A percentile compares a stretch with the other conserved stretches of the same genome.
Evolutionary conservation across 768 basidiomycete genomes (phyloP).

Genomic region (Auricularia sp.): DNA sequence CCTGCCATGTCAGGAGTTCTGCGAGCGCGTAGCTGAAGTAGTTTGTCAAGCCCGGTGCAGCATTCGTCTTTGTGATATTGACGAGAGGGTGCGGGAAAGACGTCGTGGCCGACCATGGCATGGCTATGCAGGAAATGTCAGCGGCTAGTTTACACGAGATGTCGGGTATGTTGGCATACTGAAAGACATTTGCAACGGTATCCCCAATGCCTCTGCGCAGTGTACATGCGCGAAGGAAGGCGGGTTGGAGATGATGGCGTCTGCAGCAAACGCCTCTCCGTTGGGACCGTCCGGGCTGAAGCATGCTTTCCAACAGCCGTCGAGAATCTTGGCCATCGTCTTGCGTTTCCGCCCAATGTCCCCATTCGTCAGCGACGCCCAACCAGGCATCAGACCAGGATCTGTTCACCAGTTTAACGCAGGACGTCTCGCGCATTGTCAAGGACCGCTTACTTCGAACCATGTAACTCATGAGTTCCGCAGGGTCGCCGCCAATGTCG

Average conservation of each 20-base stretch:
- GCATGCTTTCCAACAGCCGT: slow-evolving; percentile 51
- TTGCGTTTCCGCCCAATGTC: slow-evolving; percentile 46
- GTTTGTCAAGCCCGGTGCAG: slow-evolving; percentile 43
- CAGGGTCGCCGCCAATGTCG: slow-evolving; percentile 51
- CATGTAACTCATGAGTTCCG: slow-evolving; percentile 64
- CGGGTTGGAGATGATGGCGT: slow-evolving; percentile 63
- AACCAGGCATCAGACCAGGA: slow-evolving; percentile 53
- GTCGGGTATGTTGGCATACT: slow-evolving; percentile 27
- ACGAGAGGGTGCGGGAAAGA: slow-evolving; percentile 57
- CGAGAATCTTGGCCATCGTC: slow-evolving; percentile 40
- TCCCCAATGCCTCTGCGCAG: slow-evolving; percentile 53
- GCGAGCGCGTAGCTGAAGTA: slow-evolving; percentile 48
- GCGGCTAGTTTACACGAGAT: neutral
- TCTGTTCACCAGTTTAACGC: slow-evolving; percentile 24
- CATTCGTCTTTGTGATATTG: slow-evolving; percentile 46
- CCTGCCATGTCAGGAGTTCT: slow-evolving; percentile 52
- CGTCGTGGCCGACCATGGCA: slow-evolving; percentile 25
- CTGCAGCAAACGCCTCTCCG: slow-evolving; percentile 41
- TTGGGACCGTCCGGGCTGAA: slow-evolving; percentile 36
- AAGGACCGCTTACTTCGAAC: slow-evolving; percentile 43
- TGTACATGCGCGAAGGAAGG: slow-evolving; percentile 59
- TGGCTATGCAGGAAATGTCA: neutral
- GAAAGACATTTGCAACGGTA: slow-evolving; percentile 47
- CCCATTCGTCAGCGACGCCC: slow-evolving; percentile 50
- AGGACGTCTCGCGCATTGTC: neutral